Evolutionary conservation across 495 filamentous ascomycete genomes (phyloP).

Genomic region (Aspergillus olivimuriae): DNA sequence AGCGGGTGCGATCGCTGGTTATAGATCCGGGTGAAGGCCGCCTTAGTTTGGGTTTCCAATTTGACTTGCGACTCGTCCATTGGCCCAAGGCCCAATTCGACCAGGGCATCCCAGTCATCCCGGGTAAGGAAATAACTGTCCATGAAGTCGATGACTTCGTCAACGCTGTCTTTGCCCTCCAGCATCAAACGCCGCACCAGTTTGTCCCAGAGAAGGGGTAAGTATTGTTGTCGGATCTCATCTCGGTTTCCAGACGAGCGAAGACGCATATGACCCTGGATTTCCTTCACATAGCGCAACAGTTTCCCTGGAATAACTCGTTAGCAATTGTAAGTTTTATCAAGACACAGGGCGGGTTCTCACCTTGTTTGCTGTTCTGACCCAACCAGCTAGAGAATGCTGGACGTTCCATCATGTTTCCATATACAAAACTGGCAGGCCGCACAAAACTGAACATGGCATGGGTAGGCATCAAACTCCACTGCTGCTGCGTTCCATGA

Average conservation of each 20-base stretch:
- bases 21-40: slow-evolving; percentile 85
- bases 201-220: slow-evolving; percentile 81
- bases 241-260: slow-evolving; percentile 86
- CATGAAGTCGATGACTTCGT: slow-evolving; percentile 82
- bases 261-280: slow-evolving; percentile 95
- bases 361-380: slow-evolving; percentile 84
- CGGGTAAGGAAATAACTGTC: slow-evolving; percentile 95
- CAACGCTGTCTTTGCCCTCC: slow-evolving; percentile 68
- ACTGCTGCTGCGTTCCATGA: slow-evolving; percentile 94
- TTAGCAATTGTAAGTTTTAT: slow-evolving; percentile 12
- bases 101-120: slow-evolving; percentile 88
- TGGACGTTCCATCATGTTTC: slow-evolving; percentile 55
- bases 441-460: slow-evolving; percentile 94
- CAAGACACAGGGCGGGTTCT: too few species aligned
- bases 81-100: slow-evolving; percentile 84
- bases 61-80: slow-evolving; percentile 68
- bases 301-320: slow-evolving; percentile 59
- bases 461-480: slow-evolving; percentile 95
- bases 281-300: slow-evolving; percentile 79
- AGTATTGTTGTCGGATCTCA: slow-evolving; percentile 89
- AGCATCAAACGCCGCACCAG: slow-evolving; percentile 63
- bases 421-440: slow-evolving; percentile 85
- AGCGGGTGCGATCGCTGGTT: slow-evolving; percentile 82
- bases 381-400: slow-evolving; percentile 87
- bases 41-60: slow-evolving; percentile 78